Base-by-base conservation (phyloP, 2,329 filamentous ascomycete genomes). In the Didymella arachidicola region DNA sequence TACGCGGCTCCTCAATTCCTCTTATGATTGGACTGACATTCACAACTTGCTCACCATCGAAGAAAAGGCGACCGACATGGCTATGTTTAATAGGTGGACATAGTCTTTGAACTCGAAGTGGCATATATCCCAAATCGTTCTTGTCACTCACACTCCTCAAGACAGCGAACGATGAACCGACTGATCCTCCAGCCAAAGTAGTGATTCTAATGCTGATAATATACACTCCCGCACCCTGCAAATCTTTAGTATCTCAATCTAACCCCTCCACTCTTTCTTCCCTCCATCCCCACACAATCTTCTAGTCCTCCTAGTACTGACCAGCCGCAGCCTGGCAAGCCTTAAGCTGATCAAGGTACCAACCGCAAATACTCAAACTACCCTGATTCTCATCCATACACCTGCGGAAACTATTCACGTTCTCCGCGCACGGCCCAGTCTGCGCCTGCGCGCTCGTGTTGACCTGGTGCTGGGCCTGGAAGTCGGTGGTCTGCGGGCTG, bases 351-450 rank as follows among this genome's bases (percentile, higher is more conserved):
- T 99, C 95, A 72, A 99, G 82, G 79, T 99, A 99, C 93, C 94
- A 99, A 68, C 91, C 90, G 83, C 95, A 99, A 76, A 97, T 96
- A 76, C 90, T 89, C 89, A 99, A 88, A 81, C 95, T 93, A 69
- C 95, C 95, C 76, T 88, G 83, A 79, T 99, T 90, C 75, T 98
- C 91, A 79, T 98, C 93, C 89, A 99, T 90, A 85, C 95, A 99
- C 82, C 89, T 90, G 73, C 92, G 93, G 85, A 99, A 98, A 80
- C 86, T 87, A 79, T 88, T 87, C 53, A 93, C 88, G 70, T 95
- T 92, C 53, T 84, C 86, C 64, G 87, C 87, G 82, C 95, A 99
- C 78, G 71, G 74, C 26, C 71, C 72, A 43, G 65, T 54, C 48
- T 65, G 60, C 54, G 69, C 56, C 61, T 71, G 76, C 38, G 75